Percentiles rank a stretch among this genome's conserved stretches.
These are phyloP conservation scores for Diversispora eburnea DNA, from an alignment of 192 early-diverging fungal species.

Conservation along the genomic window DNA sequence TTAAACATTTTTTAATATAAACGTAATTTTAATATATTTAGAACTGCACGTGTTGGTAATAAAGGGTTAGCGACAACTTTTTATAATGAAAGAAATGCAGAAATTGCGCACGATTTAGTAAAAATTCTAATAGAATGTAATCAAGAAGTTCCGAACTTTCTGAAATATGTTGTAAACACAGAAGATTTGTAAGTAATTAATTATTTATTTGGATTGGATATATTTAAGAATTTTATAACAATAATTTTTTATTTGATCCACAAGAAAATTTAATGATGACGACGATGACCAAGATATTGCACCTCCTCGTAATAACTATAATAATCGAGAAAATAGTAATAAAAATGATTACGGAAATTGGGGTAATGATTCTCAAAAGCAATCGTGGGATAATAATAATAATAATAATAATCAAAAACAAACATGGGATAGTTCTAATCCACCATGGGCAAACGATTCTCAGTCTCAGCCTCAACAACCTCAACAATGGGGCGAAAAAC, in stretches of 20 bases:
- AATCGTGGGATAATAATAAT: background rate
- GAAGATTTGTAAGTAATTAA: constrained; percentile 35
- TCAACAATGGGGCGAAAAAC: too few species aligned
- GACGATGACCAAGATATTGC: background rate
- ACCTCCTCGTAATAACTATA: too few species aligned
- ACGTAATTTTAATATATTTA: constrained; percentile 1
- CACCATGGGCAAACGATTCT: background rate
- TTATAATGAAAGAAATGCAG: constrained; percentile 41
- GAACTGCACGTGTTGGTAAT: constrained; percentile 63
- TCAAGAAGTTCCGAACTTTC: constrained; percentile 59
- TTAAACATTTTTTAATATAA: background rate
- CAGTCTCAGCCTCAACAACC: background rate
- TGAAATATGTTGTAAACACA: constrained; percentile 32
- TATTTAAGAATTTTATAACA: background rate
- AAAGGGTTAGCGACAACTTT: constrained; percentile 55
- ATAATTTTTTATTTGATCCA: background rate
- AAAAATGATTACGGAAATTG: background rate
- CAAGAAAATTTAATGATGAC: background rate
- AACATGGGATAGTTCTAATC: background rate
- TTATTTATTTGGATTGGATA: background rate
- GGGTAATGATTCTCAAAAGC: background rate
- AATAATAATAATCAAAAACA: background rate
- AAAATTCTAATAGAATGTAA: constrained; percentile 53
- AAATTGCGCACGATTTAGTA: constrained; percentile 44
- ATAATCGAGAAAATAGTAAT: background rate